Percentiles rank a stretch among this genome's conserved stretches.
These are phyloP conservation scores for Penicillium roqueforti DNA, from an alignment of 495 filamentous ascomycete species.

Conservation along the genomic window DNA sequence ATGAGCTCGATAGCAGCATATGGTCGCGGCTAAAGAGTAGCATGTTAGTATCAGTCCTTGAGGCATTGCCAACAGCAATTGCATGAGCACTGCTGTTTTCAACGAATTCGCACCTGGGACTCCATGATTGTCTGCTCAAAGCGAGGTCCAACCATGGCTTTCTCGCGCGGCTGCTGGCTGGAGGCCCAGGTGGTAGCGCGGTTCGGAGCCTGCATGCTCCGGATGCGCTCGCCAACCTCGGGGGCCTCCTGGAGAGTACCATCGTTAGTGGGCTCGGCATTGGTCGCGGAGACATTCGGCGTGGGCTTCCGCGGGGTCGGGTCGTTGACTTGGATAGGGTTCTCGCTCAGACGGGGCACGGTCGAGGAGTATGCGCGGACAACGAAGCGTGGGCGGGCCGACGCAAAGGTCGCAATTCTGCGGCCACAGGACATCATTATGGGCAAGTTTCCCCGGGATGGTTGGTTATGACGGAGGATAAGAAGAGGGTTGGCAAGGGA, in stretches of 20 bases:
- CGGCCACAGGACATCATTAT: conserved; percentile 57
- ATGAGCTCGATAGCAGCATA: conserved; percentile 90
- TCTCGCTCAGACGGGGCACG: conserved; percentile 45
- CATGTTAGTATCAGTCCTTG: conserved; percentile 10
- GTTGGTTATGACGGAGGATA: conserved; percentile 9
- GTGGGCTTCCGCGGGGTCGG: conserved; percentile 44
- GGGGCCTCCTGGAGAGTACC: conserved; percentile 53
- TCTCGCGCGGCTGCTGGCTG: conserved; percentile 72
- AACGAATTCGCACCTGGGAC: conserved; percentile 64
- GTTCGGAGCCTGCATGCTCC: conserved; percentile 81
- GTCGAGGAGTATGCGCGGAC: conserved; percentile 47
- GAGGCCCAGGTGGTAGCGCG: conserved; percentile 71
- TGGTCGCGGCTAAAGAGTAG: conserved; percentile 65
- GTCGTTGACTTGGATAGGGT: conserved; percentile 52
- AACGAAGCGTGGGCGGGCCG: conserved; percentile 34
- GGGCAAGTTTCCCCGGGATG: conserved; percentile 25
- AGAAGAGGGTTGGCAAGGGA: conserved; percentile 17
- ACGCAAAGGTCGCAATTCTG: conserved; percentile 41
- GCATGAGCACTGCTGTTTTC: neutral
- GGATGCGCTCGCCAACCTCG: conserved; percentile 55
- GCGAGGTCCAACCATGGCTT: conserved; percentile 86
- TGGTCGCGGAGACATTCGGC: conserved; percentile 57
- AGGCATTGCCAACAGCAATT: conserved; percentile 6
- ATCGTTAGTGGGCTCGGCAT: conserved; percentile 51
- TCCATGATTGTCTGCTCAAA: conserved; percentile 96